A percentile compares a stretch with the other conserved stretches of the same genome.
Evolutionary conservation across 805 yeast species (phyloP).

Genomic region (Metschnikowia henanensis): DNA sequence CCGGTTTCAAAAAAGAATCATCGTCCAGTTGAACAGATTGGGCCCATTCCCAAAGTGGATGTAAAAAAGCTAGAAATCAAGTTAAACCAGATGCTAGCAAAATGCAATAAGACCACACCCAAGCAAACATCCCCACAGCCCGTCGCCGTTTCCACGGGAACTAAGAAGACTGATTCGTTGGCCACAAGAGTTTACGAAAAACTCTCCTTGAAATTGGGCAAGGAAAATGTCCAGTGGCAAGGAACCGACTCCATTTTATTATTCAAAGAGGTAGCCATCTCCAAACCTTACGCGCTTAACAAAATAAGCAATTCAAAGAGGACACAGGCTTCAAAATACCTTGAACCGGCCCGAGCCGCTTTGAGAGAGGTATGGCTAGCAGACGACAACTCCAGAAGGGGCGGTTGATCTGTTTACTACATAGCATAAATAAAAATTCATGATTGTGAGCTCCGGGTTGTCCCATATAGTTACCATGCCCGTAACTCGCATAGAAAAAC

Average conservation of each 20-base stretch:
- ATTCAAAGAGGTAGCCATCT: constrained; percentile 34
- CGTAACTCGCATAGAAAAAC: neutral
- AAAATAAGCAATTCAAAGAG: constrained; percentile 28
- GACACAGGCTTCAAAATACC: constrained; percentile 19
- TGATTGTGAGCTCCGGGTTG: neutral
- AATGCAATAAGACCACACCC: constrained; percentile 1
- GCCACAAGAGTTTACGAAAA: constrained; percentile 39
- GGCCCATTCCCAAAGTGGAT: constrained; percentile 11
- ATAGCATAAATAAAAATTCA: neutral
- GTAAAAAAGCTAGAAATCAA: constrained; percentile 9
- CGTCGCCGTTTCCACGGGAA: neutral
- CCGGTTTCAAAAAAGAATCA: constrained; percentile 32
- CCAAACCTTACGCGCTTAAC: constrained; percentile 38
- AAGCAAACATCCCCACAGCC: constrained; percentile 1
- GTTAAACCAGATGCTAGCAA: constrained; percentile 8
- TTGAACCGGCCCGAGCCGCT: constrained; percentile 24
- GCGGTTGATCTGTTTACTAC: constrained; percentile 21
- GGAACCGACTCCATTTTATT: constrained; percentile 44
- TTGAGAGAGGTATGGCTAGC: constrained; percentile 31
- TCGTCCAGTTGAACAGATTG: constrained; percentile 21
- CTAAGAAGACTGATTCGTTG: constrained; percentile 12
- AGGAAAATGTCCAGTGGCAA: constrained; percentile 36
- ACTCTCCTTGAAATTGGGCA: constrained; percentile 39
- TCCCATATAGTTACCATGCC: neutral
- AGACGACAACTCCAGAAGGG: constrained; percentile 25